Percentiles rank a stretch among this genome's conserved stretches.
phyloP scores from a whole-genome alignment of 2,329 filamentous ascomycete species.

The Aspergillus intermedius region DNA sequence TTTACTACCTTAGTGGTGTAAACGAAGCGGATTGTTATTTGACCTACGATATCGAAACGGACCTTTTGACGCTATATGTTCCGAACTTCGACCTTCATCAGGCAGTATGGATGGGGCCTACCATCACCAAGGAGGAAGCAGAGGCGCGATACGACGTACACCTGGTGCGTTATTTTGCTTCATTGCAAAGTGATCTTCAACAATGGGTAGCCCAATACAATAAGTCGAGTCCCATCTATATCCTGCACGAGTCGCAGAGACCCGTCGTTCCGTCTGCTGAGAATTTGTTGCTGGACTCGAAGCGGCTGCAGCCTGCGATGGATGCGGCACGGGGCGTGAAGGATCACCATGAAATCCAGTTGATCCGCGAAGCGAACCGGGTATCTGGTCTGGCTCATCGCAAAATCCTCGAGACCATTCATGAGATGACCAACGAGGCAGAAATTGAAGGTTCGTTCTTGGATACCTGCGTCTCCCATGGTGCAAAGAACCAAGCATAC shows the following conservation, averaged over 20 bases:
- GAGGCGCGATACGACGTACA: conserved; percentile 61
- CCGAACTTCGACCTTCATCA: conserved; percentile 56
- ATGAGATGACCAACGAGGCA: conserved; percentile 64
- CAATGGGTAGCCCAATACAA: conserved; percentile 26
- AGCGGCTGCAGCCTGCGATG: conserved; percentile 47
- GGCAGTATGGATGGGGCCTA: conserved; percentile 39
- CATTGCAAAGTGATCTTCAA: conserved; percentile 46
- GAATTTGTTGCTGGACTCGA: conserved; percentile 20
- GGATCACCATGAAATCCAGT: conserved; percentile 66
- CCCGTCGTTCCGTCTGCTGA: conserved; percentile 17
- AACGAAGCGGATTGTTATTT: conserved; percentile 51
- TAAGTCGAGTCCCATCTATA: conserved; percentile 25
- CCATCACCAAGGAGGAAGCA: conserved; percentile 49
- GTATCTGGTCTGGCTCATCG: conserved; percentile 63
- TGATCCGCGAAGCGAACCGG: conserved; percentile 65
- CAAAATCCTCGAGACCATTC: conserved; percentile 55
- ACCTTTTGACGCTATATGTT: conserved; percentile 66
- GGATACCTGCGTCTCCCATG: conserved; percentile 65
- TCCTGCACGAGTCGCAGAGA: conserved; percentile 32
- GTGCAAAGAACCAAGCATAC: conserved; percentile 79
- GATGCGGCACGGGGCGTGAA: conserved; percentile 65
- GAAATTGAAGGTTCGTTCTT: conserved; percentile 79
- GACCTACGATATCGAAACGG: conserved; percentile 52
- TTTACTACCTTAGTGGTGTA: conserved; percentile 54
- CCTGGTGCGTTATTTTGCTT: conserved; percentile 54